Conservation (phyloP, 2,329 filamentous ascomycete species). For the Coniochaeta sp. region DNA sequence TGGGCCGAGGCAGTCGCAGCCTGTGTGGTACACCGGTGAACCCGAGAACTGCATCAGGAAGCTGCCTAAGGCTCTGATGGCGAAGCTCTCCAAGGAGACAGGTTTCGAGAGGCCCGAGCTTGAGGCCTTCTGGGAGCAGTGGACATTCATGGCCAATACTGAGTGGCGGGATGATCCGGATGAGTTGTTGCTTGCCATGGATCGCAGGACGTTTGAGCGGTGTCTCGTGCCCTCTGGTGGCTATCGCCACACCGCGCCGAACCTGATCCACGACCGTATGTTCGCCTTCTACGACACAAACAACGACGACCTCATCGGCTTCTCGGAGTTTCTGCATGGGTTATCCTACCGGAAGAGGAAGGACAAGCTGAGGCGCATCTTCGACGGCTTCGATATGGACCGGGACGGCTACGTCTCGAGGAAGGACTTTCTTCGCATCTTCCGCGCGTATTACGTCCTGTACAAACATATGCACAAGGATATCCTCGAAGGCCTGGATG, state of each 20-base stretch:
- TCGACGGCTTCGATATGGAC: conserved; percentile 87
- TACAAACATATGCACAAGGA: conserved; percentile 87
- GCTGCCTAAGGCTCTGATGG: conserved; percentile 61
- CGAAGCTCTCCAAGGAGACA: conserved; percentile 63
- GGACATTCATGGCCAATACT: conserved; percentile 84
- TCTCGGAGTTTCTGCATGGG: conserved; percentile 83
- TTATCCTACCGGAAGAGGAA: conserved; percentile 64
- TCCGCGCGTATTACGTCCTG: conserved; percentile 84
- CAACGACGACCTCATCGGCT: conserved; percentile 80
- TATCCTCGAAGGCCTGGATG: conserved; percentile 69
- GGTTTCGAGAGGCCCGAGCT: conserved; percentile 83
- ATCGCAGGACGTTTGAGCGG: conserved; percentile 85
- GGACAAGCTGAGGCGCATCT: conserved; percentile 66
- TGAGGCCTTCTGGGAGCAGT: conserved; percentile 94
- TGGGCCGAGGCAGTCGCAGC: conserved; percentile 70
- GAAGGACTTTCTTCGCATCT: conserved; percentile 84
- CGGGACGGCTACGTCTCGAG: conserved; percentile 79
- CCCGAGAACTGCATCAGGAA: conserved; percentile 62
- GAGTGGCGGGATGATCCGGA: conserved; percentile 79
- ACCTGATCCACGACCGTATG: conserved; percentile 91
- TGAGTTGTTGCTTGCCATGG: conserved; percentile 73
- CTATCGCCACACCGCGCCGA: conserved; percentile 70
- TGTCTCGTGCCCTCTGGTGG: conserved; percentile 83
- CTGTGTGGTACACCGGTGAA: conserved; percentile 84
- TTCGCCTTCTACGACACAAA: conserved; percentile 96